phyloP scores from a whole-genome alignment of 371 early-diverging fungal species.

The Haplosporangium sp. region DNA sequence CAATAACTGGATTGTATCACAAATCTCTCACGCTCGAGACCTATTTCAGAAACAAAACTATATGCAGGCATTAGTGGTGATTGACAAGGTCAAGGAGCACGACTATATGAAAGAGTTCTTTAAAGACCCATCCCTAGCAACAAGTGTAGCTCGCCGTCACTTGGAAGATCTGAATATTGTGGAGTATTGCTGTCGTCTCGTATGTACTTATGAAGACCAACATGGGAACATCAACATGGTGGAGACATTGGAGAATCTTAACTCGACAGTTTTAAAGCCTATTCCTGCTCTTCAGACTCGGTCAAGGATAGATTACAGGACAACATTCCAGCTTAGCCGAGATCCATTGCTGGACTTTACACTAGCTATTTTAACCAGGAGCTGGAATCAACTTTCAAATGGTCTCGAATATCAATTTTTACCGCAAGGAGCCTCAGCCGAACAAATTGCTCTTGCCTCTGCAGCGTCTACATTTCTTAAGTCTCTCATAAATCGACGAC shows the following conservation, averaged over 20 bases:
- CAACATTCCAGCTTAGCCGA: conserved; percentile 17
- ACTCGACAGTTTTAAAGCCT: conserved; percentile 17
- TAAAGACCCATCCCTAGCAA: neutral
- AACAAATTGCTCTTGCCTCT: conserved; percentile 28
- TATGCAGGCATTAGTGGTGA: conserved; percentile 29
- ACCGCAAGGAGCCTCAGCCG: conserved; percentile 4
- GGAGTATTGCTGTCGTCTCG: conserved; percentile 40
- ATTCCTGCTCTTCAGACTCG: conserved; percentile 3
- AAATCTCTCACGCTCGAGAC: conserved; percentile 22
- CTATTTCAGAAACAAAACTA: conserved; percentile 40
- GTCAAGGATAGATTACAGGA: conserved; percentile 6
- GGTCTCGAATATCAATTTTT: neutral
- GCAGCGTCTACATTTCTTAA: conserved; percentile 24
- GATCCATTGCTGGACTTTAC: conserved; percentile 43
- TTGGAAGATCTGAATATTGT: conserved; percentile 34
- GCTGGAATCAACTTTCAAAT: conserved; percentile 14
- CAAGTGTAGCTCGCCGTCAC: conserved; percentile 14
- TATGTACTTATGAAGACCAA: conserved; percentile 20
- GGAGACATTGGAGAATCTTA: conserved; percentile 22
- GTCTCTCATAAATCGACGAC: conserved; percentile 19
- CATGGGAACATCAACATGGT: conserved; percentile 18
- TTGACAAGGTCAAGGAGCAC: conserved; percentile 35
- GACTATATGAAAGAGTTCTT: conserved; percentile 27
- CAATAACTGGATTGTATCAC: conserved; percentile 31
- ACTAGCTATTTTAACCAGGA: conserved; percentile 23